Conservation (phyloP, 2,329 filamentous ascomycete genomes). For the Polytolypa hystricis region DNA sequence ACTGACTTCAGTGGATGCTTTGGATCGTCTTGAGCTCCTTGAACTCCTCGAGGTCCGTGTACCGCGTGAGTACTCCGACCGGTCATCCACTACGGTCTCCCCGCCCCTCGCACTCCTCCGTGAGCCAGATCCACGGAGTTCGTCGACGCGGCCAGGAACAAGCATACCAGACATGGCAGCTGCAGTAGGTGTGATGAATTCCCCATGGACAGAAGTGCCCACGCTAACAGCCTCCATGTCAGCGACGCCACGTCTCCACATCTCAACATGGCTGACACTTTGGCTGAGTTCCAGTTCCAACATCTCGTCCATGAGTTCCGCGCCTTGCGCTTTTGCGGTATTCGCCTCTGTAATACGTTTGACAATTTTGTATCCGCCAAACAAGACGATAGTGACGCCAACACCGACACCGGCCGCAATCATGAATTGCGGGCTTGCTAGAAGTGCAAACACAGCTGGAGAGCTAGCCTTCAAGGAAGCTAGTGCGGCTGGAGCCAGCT, state of each 20-base stretch:
- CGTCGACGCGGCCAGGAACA: slow-evolving; percentile 22
- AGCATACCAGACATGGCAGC: slow-evolving; percentile 35
- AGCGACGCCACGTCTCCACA: slow-evolving; percentile 53
- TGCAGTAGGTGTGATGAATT: slow-evolving; percentile 53
- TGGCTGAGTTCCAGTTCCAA: slow-evolving; percentile 43
- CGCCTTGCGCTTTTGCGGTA: slow-evolving; percentile 15
- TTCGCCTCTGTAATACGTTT: slow-evolving; percentile 56
- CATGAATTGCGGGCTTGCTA: slow-evolving; percentile 85
- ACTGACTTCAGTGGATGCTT: slow-evolving; percentile 14
- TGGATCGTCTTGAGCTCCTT: slow-evolving; percentile 15
- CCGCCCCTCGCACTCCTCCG: slow-evolving; percentile 14
- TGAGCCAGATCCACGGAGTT: slow-evolving; percentile 15
- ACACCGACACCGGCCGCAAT: slow-evolving; percentile 83
- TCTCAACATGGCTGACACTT: slow-evolving; percentile 45
- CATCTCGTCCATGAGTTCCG: slow-evolving; percentile 43
- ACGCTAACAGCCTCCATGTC: slow-evolving; percentile 43
- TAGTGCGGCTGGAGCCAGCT: slow-evolving; percentile 75
- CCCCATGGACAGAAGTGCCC: slow-evolving; percentile 53
- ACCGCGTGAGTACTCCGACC: slow-evolving; percentile 8
- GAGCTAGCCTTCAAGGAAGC: slow-evolving; percentile 65
- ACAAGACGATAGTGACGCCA: slow-evolving; percentile 88
- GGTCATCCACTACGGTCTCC: slow-evolving; percentile 10
- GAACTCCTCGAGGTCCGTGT: slow-evolving; percentile 9
- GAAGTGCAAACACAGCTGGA: slow-evolving; percentile 73
- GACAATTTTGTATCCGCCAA: slow-evolving; percentile 95